These are phyloP conservation scores for Claviceps pusilla DNA, from an alignment of 2,329 filamentous ascomycete species.

Conservation along the genomic window DNA sequence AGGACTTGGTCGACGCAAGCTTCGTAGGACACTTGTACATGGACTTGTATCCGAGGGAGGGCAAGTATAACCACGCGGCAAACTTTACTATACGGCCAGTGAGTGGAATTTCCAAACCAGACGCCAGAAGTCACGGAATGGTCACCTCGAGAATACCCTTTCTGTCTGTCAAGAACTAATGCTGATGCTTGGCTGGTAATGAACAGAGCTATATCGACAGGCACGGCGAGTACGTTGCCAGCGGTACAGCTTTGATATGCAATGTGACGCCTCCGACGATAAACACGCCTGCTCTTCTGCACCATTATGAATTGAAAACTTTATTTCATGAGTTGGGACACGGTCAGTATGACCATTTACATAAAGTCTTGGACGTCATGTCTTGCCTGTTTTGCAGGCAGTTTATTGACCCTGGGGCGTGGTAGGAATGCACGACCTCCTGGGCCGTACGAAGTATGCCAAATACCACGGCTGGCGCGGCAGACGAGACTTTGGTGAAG, in stretches of 20 bases:
- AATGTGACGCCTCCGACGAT: background rate
- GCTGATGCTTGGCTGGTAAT: background rate
- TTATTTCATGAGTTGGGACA: background rate
- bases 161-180: background rate
- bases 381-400: background rate
- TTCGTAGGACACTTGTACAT: background rate
- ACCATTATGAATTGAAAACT: background rate
- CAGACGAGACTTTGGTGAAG: background rate
- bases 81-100: background rate
- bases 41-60: background rate
- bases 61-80: background rate
- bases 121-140: background rate
- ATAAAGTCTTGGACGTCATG: background rate
- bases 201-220: background rate
- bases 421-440: background rate
- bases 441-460: background rate
- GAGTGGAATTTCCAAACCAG: background rate
- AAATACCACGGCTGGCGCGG: background rate
- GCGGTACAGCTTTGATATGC: background rate
- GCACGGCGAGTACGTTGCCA: background rate
- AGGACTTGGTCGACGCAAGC: background rate
- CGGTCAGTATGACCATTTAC: background rate
- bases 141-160: background rate
- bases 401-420: background rate
- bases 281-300: background rate